Evolutionary conservation across 768 basidiomycete species (phyloP).

Genomic region (Amylocystis lapponica): DNA sequence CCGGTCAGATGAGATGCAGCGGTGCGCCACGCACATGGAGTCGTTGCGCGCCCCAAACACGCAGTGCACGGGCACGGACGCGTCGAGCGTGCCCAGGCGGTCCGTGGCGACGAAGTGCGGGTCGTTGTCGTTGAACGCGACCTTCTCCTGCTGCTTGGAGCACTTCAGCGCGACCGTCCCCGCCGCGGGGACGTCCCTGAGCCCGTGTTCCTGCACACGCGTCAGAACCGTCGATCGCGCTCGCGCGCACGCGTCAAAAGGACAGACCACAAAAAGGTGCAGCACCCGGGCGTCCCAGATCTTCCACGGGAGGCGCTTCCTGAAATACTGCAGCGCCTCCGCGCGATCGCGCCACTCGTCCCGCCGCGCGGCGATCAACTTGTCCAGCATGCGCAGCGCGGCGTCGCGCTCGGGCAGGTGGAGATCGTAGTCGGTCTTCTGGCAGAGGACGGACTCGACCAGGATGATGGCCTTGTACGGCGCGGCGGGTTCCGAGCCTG

Average conservation of each 20-base stretch:
- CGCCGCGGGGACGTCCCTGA: not conserved
- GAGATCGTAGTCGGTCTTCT: slow-evolving; percentile 4
- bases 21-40: slow-evolving; percentile 5
- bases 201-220: too few relatives aligned
- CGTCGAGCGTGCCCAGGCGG: slow-evolving; percentile 3
- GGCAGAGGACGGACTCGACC: slow-evolving; percentile 10
- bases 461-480: slow-evolving; percentile 5
- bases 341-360: slow-evolving; percentile 7
- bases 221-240: too few relatives aligned
- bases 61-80: slow-evolving; percentile 3
- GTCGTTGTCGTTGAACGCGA: slow-evolving; percentile 3
- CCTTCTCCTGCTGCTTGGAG: slow-evolving; percentile 6
- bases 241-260: too few relatives aligned
- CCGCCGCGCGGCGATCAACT: slow-evolving; percentile 4
- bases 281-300: slow-evolving; percentile 8
- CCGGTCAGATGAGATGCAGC: not conserved
- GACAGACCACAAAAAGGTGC: slow-evolving; percentile 8
- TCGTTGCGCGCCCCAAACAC: slow-evolving; percentile 9
- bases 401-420: slow-evolving; percentile 2
- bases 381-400: slow-evolving; percentile 1
- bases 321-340: slow-evolving; percentile 7
- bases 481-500: not conserved
- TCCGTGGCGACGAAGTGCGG: slow-evolving; percentile 9
- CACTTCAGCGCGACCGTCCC: slow-evolving; percentile 5
- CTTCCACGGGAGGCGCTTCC: slow-evolving; percentile 7